Evolutionary conservation across 345 rosid genomes (phyloP).

Genomic region (Reutealis trisperma): DNA sequence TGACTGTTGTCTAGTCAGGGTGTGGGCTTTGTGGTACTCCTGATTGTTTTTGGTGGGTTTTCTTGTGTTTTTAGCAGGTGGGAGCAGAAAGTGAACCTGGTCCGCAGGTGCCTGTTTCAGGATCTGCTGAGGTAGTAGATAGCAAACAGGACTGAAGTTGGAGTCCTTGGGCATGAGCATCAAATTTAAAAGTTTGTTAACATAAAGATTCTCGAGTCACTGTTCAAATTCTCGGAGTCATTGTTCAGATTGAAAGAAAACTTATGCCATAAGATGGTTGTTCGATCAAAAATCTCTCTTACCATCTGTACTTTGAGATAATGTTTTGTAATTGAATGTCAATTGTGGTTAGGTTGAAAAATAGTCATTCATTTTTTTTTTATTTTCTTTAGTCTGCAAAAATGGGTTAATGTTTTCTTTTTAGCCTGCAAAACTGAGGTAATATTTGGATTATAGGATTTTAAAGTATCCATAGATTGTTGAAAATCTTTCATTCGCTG

Average conservation of each 20-base stretch:
- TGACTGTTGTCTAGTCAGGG: not conserved
- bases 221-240: not conserved
- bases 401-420: no score
- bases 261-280: not conserved
- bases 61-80: not conserved
- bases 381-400: no score
- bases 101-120: not conserved
- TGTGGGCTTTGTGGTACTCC: not conserved
- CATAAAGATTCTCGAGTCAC: not conserved
- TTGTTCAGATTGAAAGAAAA: not conserved
- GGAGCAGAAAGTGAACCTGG: conserved; percentile 13
- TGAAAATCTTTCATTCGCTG: no score
- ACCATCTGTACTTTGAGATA: not conserved
- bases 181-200: not conserved
- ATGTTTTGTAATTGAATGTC: not conserved
- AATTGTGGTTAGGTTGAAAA: no score
- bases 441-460: no score
- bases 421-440: no score
- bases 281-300: not conserved
- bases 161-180: not conserved
- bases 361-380: no score
- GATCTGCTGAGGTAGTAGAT: not conserved
- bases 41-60: not conserved
- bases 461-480: no score
- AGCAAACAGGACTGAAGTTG: conserved; percentile 5